phyloP scores from a whole-genome alignment of 164 flowering plant genomes.

The Akebia trifoliata region DNA sequence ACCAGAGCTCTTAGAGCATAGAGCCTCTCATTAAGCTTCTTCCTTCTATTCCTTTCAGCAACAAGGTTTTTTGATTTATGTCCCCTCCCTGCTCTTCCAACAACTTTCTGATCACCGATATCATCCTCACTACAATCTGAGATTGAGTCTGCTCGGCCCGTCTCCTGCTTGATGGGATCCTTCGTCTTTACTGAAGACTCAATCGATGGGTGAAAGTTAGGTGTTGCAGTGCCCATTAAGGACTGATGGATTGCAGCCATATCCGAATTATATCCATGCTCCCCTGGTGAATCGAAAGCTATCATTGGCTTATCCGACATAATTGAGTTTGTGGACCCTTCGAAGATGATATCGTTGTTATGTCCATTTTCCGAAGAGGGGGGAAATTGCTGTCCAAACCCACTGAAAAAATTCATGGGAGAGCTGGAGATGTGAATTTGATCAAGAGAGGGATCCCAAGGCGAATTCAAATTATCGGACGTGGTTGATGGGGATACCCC shows the following conservation, averaged over 20 bases:
- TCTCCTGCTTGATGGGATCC: constrained; percentile 40
- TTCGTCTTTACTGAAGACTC: constrained; percentile 29
- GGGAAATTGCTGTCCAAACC: constrained; percentile 24
- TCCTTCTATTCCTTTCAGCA: constrained; percentile 95
- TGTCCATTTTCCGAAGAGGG: constrained; percentile 15
- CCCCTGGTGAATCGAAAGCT: constrained; percentile 18
- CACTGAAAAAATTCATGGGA: constrained; percentile 31
- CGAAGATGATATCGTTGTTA: constrained; percentile 20
- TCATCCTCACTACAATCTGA: constrained; percentile 86
- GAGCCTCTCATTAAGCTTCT: constrained; percentile 86
- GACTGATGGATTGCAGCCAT: constrained; percentile 29
- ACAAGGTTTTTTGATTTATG: constrained; percentile 66
- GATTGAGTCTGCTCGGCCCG: constrained; percentile 39
- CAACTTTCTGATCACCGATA: constrained; percentile 46
- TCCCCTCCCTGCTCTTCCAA: constrained; percentile 43
- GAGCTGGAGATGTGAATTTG: constrained; percentile 25
- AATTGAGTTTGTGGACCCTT: constrained; percentile 26
- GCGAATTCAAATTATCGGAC: constrained; percentile 22
- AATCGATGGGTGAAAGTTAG: constrained; percentile 18
- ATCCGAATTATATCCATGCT: constrained; percentile 21
- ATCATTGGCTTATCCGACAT: constrained; percentile 18
- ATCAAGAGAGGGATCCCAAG: constrained; percentile 35
- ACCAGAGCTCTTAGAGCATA: constrained; percentile 72
- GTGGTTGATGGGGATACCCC: constrained; percentile 21
- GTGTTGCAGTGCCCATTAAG: constrained; percentile 1